These are phyloP conservation scores for Nowakowskiella sp. DNA, from an alignment of 192 early-diverging fungal genomes.

Conservation along the genomic window DNA sequence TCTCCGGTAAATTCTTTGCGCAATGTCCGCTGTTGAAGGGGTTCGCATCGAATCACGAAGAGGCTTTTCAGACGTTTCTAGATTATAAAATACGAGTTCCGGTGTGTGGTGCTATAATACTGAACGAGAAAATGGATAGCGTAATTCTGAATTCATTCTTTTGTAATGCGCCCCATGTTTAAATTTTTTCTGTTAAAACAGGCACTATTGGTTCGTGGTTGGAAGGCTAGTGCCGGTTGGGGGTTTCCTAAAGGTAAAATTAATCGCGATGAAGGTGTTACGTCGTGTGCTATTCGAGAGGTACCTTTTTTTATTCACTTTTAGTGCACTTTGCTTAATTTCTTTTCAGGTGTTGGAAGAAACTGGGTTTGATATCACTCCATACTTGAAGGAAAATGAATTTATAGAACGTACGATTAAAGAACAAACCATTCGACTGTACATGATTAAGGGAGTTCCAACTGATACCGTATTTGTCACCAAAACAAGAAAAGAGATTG, in stretches of 20 bases:
- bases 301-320: constrained; percentile 31
- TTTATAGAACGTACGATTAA: constrained; percentile 82
- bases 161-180: neutral
- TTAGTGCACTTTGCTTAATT: neutral
- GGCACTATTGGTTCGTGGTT: constrained; percentile 84
- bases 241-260: constrained; percentile 99
- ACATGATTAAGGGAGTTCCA: constrained; percentile 81
- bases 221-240: constrained; percentile 83
- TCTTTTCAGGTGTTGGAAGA: constrained; percentile 73
- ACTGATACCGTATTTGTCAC: constrained; percentile 75
- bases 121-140: constrained; percentile 74
- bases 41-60: constrained; percentile 81
- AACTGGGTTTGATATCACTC: constrained; percentile 83
- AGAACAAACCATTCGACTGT: constrained; percentile 84
- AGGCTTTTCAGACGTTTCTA: constrained; percentile 85
- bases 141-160: constrained; percentile 18
- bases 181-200: neutral
- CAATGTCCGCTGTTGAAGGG: constrained; percentile 85
- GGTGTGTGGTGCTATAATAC: constrained; percentile 93
- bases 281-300: constrained; percentile 84
- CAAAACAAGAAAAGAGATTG: constrained; percentile 89
- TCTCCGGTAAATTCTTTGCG: constrained; percentile 64
- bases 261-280: constrained; percentile 89
- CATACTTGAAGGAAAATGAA: constrained; percentile 57
- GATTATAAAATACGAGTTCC: constrained; percentile 94